Base-by-base conservation (phyloP, 805 yeast genomes). In the Sungouiella blattae region DNA sequence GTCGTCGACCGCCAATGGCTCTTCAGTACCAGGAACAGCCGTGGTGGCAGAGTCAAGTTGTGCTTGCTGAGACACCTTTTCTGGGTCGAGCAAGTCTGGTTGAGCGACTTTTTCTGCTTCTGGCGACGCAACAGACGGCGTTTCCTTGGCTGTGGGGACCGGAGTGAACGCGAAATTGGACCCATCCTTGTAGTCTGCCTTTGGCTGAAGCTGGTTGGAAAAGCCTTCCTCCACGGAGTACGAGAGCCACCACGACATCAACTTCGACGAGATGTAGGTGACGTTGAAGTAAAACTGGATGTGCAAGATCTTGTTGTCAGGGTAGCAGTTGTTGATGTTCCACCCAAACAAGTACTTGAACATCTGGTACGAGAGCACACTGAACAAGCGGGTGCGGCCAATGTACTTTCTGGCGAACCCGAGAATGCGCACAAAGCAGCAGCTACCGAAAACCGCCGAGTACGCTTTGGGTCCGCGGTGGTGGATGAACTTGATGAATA, bases 181-280 rank as follows among this genome's bases (percentile, higher is more conserved):
- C 1, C 61, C 65, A 3, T 49, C 49, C 15, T 44, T 33, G 39
- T 64, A 67, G 1, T 61, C 62, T 26, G 53, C 42, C 29, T 48
- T 47, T 1, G 64, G 58, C 30, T 55, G 61, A 32, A 67, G 52
- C 44, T 63, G 64, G 47, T 64, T 64, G 18, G 62, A 49, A 38
- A 67, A 67, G 1, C 71, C 69, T 18, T 64, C 68, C 17, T 52
- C 59, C 12, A 60, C 55, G 43, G 58, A 62, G 27, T 57, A 43
- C 28, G 67, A 57, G 14, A 88, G 64, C 98, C 98, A 91, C 97
- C 98, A 93, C 30, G 77, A 71, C 95, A 91, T 88, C 38, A 86
- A 66, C 44, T 79, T 77, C 1, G 87, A 71, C 17, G 94, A 81
- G 11, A 89, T 83, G 55, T 77, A 84, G 4, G 84, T 86, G 0